Conservation (phyloP, 768 basidiomycete species). For the Hygrophorus pudorinus region DNA sequence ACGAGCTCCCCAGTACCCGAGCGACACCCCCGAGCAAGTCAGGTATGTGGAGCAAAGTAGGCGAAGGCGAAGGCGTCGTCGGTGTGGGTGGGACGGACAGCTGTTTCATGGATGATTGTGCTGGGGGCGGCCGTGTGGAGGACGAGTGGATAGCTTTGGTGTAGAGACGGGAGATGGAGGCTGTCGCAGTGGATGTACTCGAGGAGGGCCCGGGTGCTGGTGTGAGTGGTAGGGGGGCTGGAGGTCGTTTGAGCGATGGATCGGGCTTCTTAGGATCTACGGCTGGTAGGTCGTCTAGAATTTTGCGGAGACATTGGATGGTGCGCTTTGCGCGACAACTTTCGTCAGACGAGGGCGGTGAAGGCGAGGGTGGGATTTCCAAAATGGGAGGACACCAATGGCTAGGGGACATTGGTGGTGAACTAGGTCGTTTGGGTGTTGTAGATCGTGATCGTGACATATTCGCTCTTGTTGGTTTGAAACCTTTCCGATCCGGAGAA, state of each 20-base stretch:
- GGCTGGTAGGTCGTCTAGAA: conserved; percentile 42
- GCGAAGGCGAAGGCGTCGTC: conserved; percentile 26
- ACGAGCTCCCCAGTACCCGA: conserved; percentile 21
- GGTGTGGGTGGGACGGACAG: conserved; percentile 13
- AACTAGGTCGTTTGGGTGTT: conserved; percentile 17
- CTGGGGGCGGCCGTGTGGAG: conserved; percentile 54
- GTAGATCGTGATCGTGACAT: conserved; percentile 18
- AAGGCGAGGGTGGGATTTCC: conserved; percentile 31
- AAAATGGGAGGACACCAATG: conserved; percentile 4
- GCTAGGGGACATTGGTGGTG: conserved; percentile 12
- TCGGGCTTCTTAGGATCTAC: conserved; percentile 5
- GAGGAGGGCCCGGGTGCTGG: conserved; percentile 43
- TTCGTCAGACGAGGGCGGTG: conserved; percentile 47
- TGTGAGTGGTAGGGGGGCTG: conserved; percentile 35
- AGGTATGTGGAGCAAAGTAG: conserved; percentile 16
- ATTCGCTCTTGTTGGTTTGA: conserved; percentile 1
- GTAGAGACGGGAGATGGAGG: conserved; percentile 68
- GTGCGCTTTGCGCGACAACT: conserved; percentile 50
- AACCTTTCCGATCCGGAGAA: background rate
- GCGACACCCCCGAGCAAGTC: conserved; percentile 19
- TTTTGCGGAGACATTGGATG: conserved; percentile 57
- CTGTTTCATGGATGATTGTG: conserved; percentile 31
- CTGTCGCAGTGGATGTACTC: conserved; percentile 67
- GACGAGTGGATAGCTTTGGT: conserved; percentile 49
- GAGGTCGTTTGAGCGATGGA: conserved; percentile 14